These are phyloP conservation scores for Santalum album DNA, from an alignment of 164 flowering plant genomes.

Conservation along the genomic window DNA sequence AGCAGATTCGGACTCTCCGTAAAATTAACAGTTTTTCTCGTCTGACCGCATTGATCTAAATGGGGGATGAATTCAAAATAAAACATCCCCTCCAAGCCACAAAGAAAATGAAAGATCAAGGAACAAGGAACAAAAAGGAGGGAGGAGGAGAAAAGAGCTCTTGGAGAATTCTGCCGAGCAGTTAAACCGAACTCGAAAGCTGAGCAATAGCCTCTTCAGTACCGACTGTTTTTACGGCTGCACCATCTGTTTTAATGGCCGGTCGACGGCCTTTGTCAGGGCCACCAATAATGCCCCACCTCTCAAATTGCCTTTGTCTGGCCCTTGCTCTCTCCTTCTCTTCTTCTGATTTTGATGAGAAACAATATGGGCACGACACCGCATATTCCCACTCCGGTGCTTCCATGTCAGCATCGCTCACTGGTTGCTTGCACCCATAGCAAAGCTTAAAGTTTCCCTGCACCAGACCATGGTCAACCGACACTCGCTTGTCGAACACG, in stretches of 20 bases:
- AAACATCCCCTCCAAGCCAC: too few species aligned
- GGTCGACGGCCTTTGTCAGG: constrained; percentile 85
- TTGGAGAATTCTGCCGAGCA: background rate
- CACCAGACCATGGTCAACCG: constrained; percentile 83
- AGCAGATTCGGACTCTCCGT: too few species aligned
- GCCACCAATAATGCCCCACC: constrained; percentile 89
- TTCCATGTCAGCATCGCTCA: constrained; percentile 88
- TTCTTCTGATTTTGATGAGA: constrained; percentile 64
- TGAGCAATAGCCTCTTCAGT: too few species aligned
- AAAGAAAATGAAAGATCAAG: too few species aligned
- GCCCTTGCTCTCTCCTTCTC: constrained; percentile 97
- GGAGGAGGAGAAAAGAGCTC: background rate
- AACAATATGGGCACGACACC: constrained; percentile 85
- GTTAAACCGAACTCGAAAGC: constrained; percentile 19
- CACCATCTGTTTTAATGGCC: too few species aligned
- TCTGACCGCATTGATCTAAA: too few species aligned
- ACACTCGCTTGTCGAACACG: constrained; percentile 92
- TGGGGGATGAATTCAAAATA: too few species aligned
- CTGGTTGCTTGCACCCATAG: constrained; percentile 92
- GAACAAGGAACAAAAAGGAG: too few species aligned
- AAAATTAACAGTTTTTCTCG: too few species aligned
- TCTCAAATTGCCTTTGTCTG: constrained; percentile 74
- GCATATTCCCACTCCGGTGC: constrained; percentile 74
- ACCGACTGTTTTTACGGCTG: too few species aligned
- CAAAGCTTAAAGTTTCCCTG: constrained; percentile 82